Evolutionary conservation across 768 basidiomycete genomes (phyloP).

Genomic region (Daedaleopsis nitida): DNA sequence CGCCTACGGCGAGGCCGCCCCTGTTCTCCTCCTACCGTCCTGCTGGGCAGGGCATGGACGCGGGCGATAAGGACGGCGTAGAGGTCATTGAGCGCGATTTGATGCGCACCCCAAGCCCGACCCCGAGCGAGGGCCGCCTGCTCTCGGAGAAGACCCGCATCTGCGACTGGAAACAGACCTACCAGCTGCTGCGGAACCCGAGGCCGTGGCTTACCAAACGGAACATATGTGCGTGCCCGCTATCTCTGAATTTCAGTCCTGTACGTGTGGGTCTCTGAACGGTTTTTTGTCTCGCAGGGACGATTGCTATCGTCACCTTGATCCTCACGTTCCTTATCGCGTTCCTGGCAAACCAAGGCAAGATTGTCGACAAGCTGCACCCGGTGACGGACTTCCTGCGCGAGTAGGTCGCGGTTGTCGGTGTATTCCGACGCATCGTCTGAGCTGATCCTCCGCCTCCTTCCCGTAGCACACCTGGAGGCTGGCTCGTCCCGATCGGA

Average conservation of each 20-base stretch:
- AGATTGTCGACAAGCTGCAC: conserved; percentile 67
- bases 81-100: background rate
- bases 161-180: conserved; percentile 30
- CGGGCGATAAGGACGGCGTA: background rate
- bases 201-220: background rate
- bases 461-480: conserved; percentile 25
- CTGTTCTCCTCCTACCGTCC: background rate
- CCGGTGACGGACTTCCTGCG: conserved; percentile 67
- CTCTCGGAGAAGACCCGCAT: conserved; percentile 22
- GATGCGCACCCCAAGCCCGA: conserved; percentile 36
- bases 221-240: background rate
- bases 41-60: background rate
- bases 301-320: background rate
- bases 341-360: conserved; percentile 42
- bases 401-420: conserved; percentile 37
- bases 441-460: background rate
- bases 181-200: background rate
- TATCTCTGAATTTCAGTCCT: background rate
- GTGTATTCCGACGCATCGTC: background rate
- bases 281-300: background rate
- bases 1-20: no score
- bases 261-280: background rate
- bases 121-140: conserved; percentile 33
- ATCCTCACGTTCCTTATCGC: conserved; percentile 37
- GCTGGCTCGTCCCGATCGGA: conserved; percentile 45